Conservation (phyloP, 345 rosid genomes). For the Populus euphratica region DNA sequence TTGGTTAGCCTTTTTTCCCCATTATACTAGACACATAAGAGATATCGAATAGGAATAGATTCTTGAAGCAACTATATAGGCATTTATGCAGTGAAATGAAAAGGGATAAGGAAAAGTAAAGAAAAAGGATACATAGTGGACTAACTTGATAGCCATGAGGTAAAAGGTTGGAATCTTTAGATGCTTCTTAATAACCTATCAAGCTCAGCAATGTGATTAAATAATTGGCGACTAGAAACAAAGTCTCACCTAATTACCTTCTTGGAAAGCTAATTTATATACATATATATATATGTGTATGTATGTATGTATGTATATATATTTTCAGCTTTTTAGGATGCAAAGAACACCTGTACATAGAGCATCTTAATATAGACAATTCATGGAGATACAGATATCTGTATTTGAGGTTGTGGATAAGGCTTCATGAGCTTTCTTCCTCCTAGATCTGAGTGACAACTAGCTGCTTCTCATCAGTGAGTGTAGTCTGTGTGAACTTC, state of each 20-base stretch:
- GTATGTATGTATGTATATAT: no score
- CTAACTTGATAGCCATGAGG: slow-evolving; percentile 1
- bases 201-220: neutral
- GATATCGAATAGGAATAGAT: slow-evolving; percentile 17
- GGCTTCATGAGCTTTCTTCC: neutral
- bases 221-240: neutral
- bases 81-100: slow-evolving; percentile 20
- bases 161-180: slow-evolving; percentile 13
- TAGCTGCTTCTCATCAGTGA: neutral
- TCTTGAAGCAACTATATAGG: slow-evolving; percentile 18
- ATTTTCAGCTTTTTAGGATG: neutral
- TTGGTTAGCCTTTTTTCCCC: slow-evolving; percentile 6
- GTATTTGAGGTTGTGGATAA: neutral
- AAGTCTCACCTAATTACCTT: neutral
- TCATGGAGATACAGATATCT: neutral
- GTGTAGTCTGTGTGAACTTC: neutral
- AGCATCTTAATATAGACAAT: neutral
- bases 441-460: slow-evolving; percentile 1
- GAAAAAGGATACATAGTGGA: neutral
- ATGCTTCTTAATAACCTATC: neutral
- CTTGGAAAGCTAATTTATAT: neutral
- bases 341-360: neutral
- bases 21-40: neutral
- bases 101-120: neutral
- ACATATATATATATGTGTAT: no score